Conservation (phyloP, 2,329 filamentous ascomycete species). For the Pseudogymnoascus sp. region DNA sequence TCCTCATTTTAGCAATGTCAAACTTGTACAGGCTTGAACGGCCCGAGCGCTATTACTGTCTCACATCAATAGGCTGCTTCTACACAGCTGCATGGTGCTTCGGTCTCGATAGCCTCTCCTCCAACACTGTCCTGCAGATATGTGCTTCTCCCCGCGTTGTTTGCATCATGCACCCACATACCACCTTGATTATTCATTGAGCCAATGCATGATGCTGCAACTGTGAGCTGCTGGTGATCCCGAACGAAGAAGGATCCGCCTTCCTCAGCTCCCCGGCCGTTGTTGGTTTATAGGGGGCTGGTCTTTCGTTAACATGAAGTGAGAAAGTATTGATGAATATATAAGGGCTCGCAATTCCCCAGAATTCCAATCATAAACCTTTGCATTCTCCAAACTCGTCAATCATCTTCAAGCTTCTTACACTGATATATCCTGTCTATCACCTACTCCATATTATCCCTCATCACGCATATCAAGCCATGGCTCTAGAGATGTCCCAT, state of each 20-base stretch:
- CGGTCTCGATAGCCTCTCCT: too few species aligned
- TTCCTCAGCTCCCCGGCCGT: not conserved
- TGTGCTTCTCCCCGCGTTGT: too few species aligned
- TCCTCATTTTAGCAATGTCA: too few species aligned
- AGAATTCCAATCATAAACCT: not conserved
- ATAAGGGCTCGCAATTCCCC: not conserved
- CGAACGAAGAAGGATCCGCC: too few species aligned
- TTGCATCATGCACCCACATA: not conserved
- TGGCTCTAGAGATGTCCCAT: not conserved
- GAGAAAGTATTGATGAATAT: not conserved
- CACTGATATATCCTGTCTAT: not conserved
- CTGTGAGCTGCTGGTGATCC: too few species aligned
- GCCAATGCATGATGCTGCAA: not conserved
- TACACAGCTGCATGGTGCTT: too few species aligned
- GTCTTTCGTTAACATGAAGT: not conserved
- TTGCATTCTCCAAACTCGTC: not conserved
- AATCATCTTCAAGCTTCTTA: not conserved
- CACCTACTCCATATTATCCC: not conserved
- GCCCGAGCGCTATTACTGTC: too few species aligned
- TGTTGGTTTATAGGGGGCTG: not conserved
- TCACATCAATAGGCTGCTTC: too few species aligned
- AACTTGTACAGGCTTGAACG: too few species aligned
- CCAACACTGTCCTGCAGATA: too few species aligned
- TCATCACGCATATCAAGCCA: not conserved
- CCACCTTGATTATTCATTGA: not conserved